These are phyloP conservation scores for Acer yangbiense DNA, from an alignment of 345 rosid species.

Conservation along the genomic window DNA sequence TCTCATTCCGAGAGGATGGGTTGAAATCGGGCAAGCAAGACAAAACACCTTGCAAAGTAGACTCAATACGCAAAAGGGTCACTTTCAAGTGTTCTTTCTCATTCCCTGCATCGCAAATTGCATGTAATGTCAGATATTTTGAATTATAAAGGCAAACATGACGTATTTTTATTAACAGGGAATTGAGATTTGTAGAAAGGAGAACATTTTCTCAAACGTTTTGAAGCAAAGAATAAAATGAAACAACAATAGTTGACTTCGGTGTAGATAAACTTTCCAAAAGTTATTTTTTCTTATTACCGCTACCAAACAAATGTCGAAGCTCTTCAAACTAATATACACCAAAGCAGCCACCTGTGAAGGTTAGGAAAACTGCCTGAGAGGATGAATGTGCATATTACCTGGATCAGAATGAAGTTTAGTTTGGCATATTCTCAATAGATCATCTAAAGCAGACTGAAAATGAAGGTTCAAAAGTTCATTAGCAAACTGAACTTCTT, in stretches of 20 bases:
- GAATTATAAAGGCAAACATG: constrained; percentile 13
- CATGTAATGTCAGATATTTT: constrained; percentile 24
- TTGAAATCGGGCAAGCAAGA: constrained; percentile 99
- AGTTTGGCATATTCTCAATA: constrained; percentile 73
- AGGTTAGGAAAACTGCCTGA: constrained; percentile 3
- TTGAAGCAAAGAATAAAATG: background rate
- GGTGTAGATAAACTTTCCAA: background rate
- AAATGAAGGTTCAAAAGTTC: constrained; percentile 90
- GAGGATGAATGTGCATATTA: constrained; percentile 25
- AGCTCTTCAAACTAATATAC: constrained; percentile 11
- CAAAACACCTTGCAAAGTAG: constrained; percentile 94
- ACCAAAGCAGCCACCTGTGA: background rate
- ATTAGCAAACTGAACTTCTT: constrained; percentile 93
- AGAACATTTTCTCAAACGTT: background rate
- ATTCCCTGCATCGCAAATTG: constrained; percentile 64
- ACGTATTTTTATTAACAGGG: background rate
- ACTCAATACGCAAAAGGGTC: constrained; percentile 95
- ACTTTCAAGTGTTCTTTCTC: constrained; percentile 98
- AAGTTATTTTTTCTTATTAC: background rate
- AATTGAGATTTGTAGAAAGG: background rate
- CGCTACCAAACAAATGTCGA: background rate
- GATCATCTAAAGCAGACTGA: constrained; percentile 84
- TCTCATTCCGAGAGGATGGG: constrained; percentile 71
- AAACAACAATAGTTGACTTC: background rate
- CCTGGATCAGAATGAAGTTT: constrained; percentile 87